Percentiles rank a stretch among this genome's conserved stretches.
Evolutionary conservation across 768 basidiomycete species (phyloP).

Genomic region (Filobasidium floriforme): DNA sequence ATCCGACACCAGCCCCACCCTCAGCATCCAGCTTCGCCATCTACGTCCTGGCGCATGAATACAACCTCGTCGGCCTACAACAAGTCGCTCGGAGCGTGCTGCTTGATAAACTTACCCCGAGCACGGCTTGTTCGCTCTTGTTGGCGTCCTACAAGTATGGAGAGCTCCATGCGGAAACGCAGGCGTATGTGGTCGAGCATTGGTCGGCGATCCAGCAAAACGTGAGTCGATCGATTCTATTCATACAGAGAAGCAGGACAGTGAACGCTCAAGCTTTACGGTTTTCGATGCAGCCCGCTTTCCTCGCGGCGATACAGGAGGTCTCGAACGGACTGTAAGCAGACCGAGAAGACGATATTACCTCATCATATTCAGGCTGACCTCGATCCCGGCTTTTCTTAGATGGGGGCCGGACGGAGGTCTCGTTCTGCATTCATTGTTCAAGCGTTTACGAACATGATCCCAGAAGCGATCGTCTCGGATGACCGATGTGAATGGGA

Average conservation of each 20-base stretch:
- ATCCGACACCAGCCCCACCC: constrained; percentile 57
- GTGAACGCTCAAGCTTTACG: neutral
- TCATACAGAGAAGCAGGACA: neutral
- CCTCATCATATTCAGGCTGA: neutral
- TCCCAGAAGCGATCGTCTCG: neutral
- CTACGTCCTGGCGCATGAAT: constrained; percentile 70
- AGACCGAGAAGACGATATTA: neutral
- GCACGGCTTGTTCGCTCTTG: constrained; percentile 60
- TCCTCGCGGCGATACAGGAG: constrained; percentile 34
- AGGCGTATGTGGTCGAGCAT: constrained; percentile 70
- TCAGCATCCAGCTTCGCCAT: constrained; percentile 67
- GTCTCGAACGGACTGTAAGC: constrained; percentile 31
- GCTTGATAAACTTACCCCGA: constrained; percentile 60
- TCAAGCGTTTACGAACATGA: constrained; percentile 20
- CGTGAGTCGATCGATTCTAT: constrained; percentile 13
- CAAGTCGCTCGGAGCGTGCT: constrained; percentile 65
- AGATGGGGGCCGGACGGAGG: constrained; percentile 30
- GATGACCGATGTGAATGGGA: too few relatives aligned
- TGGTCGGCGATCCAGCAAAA: constrained; percentile 57
- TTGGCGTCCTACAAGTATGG: constrained; percentile 31
- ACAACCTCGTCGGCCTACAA: constrained; percentile 61
- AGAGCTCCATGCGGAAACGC: constrained; percentile 23
- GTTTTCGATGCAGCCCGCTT: constrained; percentile 22
- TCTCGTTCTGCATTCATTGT: constrained; percentile 30
- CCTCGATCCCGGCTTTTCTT: neutral